Base-by-base conservation (phyloP, 2,329 filamentous ascomycete genomes). In the Bimuria novae-zelandiae region DNA sequence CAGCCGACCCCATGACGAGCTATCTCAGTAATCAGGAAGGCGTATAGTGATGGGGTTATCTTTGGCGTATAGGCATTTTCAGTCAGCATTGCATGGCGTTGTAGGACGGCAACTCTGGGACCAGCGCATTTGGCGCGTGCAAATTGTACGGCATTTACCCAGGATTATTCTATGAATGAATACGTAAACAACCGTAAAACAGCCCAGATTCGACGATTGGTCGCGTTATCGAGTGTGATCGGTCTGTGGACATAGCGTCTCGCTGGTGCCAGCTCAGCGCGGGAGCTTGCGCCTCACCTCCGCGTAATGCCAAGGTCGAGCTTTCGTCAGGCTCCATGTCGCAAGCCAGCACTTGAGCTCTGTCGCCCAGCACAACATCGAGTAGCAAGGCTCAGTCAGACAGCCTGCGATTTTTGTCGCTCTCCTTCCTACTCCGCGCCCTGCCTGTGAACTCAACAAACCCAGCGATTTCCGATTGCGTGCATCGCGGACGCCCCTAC, bases 1-100 rank as follows among this genome's bases (percentile, higher is more conserved):
- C 87, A 0, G 84, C 90, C 58, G 92, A 96, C 76, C 92, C 92
- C 0, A 96, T 96, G 92, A 89, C 90, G 1, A 86, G 85, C 5
- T 84, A 90, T 62, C 73, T 95, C 40, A 89, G 89, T 21, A 89
- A 88, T 19, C 89, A 85, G 69, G 85, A 89, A 63, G 71, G 89
- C 59, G 71, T 84, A 46, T 68, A 53, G 33, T 14, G 17, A 37
- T 37, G 27, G 40, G 45, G 14, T 41, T 49, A 21, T 45, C 27
- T 17, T 19, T 37, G 5, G 17, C 4, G n/a, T 8, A 27, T 46
- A 14, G 41, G 22, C 16, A 21, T 52, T 44, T 56, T 60, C 23
- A 19, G 14, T 42, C 36, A 68, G 69, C 69, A 73, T 73, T 64
- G 67, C 61, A 63, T 67, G 71, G 69, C 67, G 59, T 65, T 65